These are phyloP conservation scores for Paracoccidioides brasiliensis DNA, from an alignment of 2,329 filamentous ascomycete genomes.

Conservation along the genomic window DNA sequence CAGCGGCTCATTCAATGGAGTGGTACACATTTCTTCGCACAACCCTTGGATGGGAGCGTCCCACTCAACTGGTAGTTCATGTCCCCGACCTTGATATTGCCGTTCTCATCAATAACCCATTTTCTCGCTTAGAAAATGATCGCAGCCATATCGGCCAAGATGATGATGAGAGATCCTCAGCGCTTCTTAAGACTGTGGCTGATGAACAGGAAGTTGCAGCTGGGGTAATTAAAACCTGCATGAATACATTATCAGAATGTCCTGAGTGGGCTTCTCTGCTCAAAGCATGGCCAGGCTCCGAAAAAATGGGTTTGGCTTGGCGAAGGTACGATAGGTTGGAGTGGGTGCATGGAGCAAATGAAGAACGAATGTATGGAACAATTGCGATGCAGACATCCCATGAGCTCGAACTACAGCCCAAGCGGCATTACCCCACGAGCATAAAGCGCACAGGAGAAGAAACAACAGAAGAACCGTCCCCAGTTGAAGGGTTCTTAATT, in stretches of 20 bases:
- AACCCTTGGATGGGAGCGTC: conserved; percentile 45
- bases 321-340: conserved; percentile 56
- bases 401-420: conserved; percentile 52
- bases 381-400: conserved; percentile 55
- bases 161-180: conserved; percentile 27
- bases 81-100: conserved; percentile 51
- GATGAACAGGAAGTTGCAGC: conserved; percentile 44
- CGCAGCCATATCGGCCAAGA: conserved; percentile 26
- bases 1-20: conserved; percentile 49
- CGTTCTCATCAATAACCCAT: conserved; percentile 47
- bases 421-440: conserved; percentile 49
- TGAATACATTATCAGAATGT: conserved; percentile 44
- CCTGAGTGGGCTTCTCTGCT: conserved; percentile 49
- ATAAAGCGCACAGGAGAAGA: conserved; percentile 28
- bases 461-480: conserved; percentile 44
- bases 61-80: conserved; percentile 44
- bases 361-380: conserved; percentile 56
- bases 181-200: conserved; percentile 14
- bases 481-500: conserved; percentile 54
- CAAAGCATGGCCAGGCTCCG: conserved; percentile 43
- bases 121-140: conserved; percentile 38
- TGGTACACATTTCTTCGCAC: conserved; percentile 56
- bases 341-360: conserved; percentile 53
- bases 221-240: conserved; percentile 43
- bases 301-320: conserved; percentile 54